Conservation (phyloP, 768 basidiomycete genomes). For the Kwoniella shandongensis region DNA sequence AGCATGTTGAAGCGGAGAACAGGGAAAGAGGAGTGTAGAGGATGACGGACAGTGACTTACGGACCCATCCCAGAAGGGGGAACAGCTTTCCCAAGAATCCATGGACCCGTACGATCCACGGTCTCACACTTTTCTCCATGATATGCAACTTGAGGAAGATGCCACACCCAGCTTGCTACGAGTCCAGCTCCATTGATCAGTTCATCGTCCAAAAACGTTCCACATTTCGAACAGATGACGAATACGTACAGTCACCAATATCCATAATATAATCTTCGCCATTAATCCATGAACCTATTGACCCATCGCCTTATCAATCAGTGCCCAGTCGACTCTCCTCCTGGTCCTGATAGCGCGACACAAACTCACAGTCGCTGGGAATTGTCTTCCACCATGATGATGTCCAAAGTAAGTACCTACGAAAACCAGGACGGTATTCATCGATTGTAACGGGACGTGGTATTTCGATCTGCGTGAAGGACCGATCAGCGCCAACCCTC, state of each 20-base stretch:
- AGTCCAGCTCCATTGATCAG: neutral
- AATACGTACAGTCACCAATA: constrained; percentile 57
- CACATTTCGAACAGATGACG: neutral
- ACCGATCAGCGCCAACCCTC: constrained; percentile 16
- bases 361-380: constrained; percentile 62
- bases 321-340: no score
- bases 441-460: constrained; percentile 83
- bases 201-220: neutral
- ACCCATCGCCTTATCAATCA: constrained; percentile 4
- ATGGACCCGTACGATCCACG: constrained; percentile 69
- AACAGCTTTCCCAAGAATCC: constrained; percentile 79
- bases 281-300: constrained; percentile 63
- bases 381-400: constrained; percentile 76
- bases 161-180: constrained; percentile 67
- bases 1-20: neutral
- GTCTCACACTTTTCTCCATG: constrained; percentile 68
- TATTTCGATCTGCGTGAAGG: constrained; percentile 62
- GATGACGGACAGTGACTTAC: constrained; percentile 25
- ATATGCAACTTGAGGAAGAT: constrained; percentile 92
- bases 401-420: constrained; percentile 81
- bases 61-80: constrained; percentile 82
- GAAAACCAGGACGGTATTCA: constrained; percentile 68
- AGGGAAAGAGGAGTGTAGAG: neutral
- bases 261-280: constrained; percentile 64
- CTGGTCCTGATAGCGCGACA: neutral